A percentile compares a stretch with the other conserved stretches of the same genome.
These are phyloP conservation scores for Trichoderma erinaceum DNA, from an alignment of 495 filamentous ascomycete genomes.

Conservation along the genomic window DNA sequence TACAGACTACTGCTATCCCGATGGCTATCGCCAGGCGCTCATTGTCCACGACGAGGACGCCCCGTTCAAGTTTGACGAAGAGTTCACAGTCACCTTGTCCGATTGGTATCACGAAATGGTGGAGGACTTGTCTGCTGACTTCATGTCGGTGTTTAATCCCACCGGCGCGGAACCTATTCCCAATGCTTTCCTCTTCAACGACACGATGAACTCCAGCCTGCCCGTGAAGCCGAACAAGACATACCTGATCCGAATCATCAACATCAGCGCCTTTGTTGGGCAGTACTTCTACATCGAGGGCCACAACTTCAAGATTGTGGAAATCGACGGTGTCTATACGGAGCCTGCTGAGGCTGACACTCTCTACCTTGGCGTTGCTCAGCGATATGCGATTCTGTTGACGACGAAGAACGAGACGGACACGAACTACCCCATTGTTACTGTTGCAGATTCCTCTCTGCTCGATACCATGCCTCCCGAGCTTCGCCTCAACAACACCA, in stretches of 20 bases:
- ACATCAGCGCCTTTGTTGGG: conserved; percentile 53
- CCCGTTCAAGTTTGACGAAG: conserved; percentile 54
- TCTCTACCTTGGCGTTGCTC: conserved; percentile 50
- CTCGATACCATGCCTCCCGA: conserved; percentile 47
- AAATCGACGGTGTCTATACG: conserved; percentile 41
- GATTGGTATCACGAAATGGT: conserved; percentile 54
- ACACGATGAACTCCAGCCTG: conserved; percentile 50
- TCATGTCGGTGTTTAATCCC: conserved; percentile 43
- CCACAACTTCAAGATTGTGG: conserved; percentile 53
- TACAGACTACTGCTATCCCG: conserved; percentile 44
- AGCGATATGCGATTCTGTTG: conserved; percentile 55
- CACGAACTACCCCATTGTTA: conserved; percentile 55
- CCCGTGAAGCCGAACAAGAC: conserved; percentile 59
- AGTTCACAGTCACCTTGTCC: conserved; percentile 39
- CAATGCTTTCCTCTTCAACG: conserved; percentile 53
- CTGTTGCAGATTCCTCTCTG: conserved; percentile 48
- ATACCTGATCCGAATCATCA: conserved; percentile 63
- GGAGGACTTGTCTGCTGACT: conserved; percentile 39
- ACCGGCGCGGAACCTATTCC: conserved; percentile 47
- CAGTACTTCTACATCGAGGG: conserved; percentile 57
- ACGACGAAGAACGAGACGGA: conserved; percentile 50
- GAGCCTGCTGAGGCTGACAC: conserved; percentile 45
- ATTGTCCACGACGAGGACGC: conserved; percentile 54
- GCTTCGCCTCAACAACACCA: conserved; percentile 57
- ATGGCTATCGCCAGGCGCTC: conserved; percentile 57